Evolutionary conservation across 192 early-diverging fungal genomes (phyloP), one percentile per base, ranked within the genome.

Genomic region (Backusella morwellensis): DNA sequence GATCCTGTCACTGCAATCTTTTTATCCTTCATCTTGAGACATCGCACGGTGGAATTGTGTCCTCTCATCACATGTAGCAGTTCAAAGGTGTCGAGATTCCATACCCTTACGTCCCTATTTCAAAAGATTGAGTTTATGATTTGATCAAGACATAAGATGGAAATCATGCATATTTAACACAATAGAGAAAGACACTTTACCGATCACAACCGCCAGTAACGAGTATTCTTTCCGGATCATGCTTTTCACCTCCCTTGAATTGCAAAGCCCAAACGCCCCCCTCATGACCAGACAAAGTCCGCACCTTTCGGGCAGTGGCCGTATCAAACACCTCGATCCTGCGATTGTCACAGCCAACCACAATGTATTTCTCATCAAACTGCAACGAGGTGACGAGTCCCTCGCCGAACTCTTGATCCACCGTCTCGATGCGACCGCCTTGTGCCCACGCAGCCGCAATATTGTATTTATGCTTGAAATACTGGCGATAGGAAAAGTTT

Each of bases 261-360:
- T 97, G 93, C 63, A 99, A 83, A 26, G 97, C 97, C 98, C 98
- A 99, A 15, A 99, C 97, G 35, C 98, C 98, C 36, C 97, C 97
- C 56, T 93, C 90, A 80, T 96, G 93, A n/a, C 98, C 97, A 32
- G 86, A 86, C 14, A 99, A 84, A 19, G 90, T 91, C 74, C 93
- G 85, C 21, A 92, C 77, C 34, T 92, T 80, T 11, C 84, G 83
- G n/a, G 95, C 96, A 2, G 93, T 93, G 2, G 78, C 84, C 14
- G 94, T 93, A 83, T 96, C 95, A 83, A 96, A 98, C 56, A 99
- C 94, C 75, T 95, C 92, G 38, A 98, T 98, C 42, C 92, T 90
- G 71, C 93, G 92, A 47, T 97, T 96, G 83, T 99, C 98, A n/a
- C 95, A 92, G 36, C 97, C 98, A 23, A 95, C 94, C 3, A 99